Percentiles rank a stretch among this genome's conserved stretches.
Evolutionary conservation across 192 early-diverging fungal genomes (phyloP).

Genomic region (Mortierella hygrophila): DNA sequence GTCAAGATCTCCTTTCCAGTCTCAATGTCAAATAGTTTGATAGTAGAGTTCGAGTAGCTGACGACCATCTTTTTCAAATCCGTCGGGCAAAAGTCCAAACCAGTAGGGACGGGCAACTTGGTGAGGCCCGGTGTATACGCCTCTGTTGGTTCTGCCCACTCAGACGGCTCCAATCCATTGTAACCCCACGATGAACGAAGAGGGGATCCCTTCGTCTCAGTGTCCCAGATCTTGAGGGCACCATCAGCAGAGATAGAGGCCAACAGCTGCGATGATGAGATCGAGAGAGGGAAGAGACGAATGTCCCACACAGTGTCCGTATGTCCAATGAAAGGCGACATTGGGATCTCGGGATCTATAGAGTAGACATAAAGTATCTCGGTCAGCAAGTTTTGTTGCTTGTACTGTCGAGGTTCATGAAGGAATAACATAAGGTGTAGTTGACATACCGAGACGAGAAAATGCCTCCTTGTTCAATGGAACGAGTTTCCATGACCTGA

Average conservation of each 20-base stretch:
- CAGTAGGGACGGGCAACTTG: slow-evolving; percentile 68
- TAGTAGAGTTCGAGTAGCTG: slow-evolving; percentile 70
- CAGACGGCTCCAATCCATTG: slow-evolving; percentile 57
- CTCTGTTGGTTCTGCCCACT: slow-evolving; percentile 26
- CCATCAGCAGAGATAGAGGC: slow-evolving; percentile 86
- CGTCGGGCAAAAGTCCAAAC: slow-evolving; percentile 74
- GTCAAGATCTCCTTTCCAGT: slow-evolving; percentile 73
- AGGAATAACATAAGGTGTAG: neutral
- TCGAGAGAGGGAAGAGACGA: slow-evolving; percentile 70
- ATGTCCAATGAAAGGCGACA: slow-evolving; percentile 81
- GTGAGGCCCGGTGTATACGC: slow-evolving; percentile 44
- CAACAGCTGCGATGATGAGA: slow-evolving; percentile 63
- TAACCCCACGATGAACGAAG: slow-evolving; percentile 65
- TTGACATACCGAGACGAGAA: slow-evolving; percentile 60
- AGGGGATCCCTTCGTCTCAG: slow-evolving; percentile 58
- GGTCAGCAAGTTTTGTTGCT: no score
- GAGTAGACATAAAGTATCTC: neutral
- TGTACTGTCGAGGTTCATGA: neutral
- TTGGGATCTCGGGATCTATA: slow-evolving; percentile 63
- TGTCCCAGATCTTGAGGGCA: slow-evolving; percentile 87
- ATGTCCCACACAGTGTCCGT: slow-evolving; percentile 92
- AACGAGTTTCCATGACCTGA: slow-evolving; percentile 79
- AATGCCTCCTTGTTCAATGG: slow-evolving; percentile 65
- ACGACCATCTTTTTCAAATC: slow-evolving; percentile 73
- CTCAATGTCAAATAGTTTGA: slow-evolving; percentile 83